Evolutionary conservation across 2,329 filamentous ascomycete genomes (phyloP).

Genomic region (Alternaria angustiovoidea): DNA sequence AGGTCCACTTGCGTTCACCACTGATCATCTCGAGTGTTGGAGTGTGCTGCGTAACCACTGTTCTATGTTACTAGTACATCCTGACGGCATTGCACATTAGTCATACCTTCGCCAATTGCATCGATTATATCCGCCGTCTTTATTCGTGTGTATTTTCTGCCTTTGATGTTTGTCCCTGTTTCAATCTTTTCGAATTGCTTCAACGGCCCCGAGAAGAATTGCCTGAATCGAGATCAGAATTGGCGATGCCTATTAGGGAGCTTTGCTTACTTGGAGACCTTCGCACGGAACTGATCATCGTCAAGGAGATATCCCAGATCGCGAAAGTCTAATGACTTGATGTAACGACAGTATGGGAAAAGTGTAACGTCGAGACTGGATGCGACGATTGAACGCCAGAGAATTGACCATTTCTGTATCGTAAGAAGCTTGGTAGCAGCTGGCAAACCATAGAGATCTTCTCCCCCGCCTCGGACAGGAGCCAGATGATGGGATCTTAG

Average conservation of each 20-base stretch:
- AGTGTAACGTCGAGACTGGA: conserved; percentile 69
- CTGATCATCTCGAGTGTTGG: conserved; percentile 67
- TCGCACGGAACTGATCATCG: conserved; percentile 66
- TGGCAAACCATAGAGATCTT: conserved; percentile 44
- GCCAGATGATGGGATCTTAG: conserved; percentile 55
- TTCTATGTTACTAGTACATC: conserved; percentile 18
- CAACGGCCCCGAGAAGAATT: conserved; percentile 62
- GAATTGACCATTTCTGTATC: conserved; percentile 66
- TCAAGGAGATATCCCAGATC: conserved; percentile 68
- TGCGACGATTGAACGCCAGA: conserved; percentile 74
- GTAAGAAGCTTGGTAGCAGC: conserved; percentile 54
- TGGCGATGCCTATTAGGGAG: background rate
- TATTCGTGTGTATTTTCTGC: conserved; percentile 45
- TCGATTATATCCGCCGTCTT: conserved; percentile 55
- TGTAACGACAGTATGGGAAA: conserved; percentile 74
- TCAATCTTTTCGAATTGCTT: conserved; percentile 51
- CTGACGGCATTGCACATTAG: background rate
- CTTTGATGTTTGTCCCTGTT: conserved; percentile 32
- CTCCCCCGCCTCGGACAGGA: conserved; percentile 56
- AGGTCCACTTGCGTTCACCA: conserved; percentile 55
- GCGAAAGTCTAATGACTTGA: conserved; percentile 69
- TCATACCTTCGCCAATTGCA: conserved; percentile 58
- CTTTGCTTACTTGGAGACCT: conserved; percentile 62
- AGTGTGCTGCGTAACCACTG: conserved; percentile 58
- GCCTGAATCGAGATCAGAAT: conserved; percentile 39